phyloP scores from a whole-genome alignment of 495 filamentous ascomycete genomes.

The Xylaria nigripes region DNA sequence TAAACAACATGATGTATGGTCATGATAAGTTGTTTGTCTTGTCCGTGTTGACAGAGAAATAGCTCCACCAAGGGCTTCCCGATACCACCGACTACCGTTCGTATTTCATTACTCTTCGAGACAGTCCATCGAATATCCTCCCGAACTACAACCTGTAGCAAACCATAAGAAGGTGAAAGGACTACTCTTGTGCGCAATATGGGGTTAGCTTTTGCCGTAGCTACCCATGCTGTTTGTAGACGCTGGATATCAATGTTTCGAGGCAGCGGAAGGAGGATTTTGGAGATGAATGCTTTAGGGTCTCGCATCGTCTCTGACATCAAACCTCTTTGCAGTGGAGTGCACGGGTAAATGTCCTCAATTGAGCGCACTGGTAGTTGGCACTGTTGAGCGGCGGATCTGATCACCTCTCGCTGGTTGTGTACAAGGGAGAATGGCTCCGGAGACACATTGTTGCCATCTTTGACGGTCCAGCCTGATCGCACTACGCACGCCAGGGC shows the following conservation, averaged over 20 bases:
- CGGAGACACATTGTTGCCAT: slow-evolving; percentile 12
- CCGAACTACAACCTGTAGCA: slow-evolving; percentile 52
- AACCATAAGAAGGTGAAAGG: slow-evolving; percentile 43
- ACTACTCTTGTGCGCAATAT: slow-evolving; percentile 55
- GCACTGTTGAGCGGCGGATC: slow-evolving; percentile 21
- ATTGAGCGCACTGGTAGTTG: slow-evolving; percentile 25
- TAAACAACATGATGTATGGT: slow-evolving; percentile 63
- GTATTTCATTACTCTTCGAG: slow-evolving; percentile 42
- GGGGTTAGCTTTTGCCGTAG: slow-evolving; percentile 35
- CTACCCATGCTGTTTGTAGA: slow-evolving; percentile 45
- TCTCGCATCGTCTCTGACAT: slow-evolving; percentile 54
- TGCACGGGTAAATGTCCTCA: slow-evolving; percentile 63
- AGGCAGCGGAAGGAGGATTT: slow-evolving; percentile 31
- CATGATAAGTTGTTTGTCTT: slow-evolving; percentile 43
- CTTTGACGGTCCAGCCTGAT: slow-evolving; percentile 1
- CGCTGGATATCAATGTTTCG: slow-evolving; percentile 25
- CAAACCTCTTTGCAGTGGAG: slow-evolving; percentile 61
- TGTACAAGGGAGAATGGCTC: slow-evolving; percentile 25
- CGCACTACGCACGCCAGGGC: slow-evolving; percentile 31
- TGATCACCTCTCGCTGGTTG: slow-evolving; percentile 21
- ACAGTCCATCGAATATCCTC: too few relatives aligned
- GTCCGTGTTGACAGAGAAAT: slow-evolving; percentile 35
- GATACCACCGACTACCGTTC: slow-evolving; percentile 34
- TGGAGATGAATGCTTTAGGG: slow-evolving; percentile 50
- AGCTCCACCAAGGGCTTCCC: slow-evolving; percentile 49